Base-by-base conservation (phyloP, 2,329 filamentous ascomycete genomes). In the Calonectria honghensis region DNA sequence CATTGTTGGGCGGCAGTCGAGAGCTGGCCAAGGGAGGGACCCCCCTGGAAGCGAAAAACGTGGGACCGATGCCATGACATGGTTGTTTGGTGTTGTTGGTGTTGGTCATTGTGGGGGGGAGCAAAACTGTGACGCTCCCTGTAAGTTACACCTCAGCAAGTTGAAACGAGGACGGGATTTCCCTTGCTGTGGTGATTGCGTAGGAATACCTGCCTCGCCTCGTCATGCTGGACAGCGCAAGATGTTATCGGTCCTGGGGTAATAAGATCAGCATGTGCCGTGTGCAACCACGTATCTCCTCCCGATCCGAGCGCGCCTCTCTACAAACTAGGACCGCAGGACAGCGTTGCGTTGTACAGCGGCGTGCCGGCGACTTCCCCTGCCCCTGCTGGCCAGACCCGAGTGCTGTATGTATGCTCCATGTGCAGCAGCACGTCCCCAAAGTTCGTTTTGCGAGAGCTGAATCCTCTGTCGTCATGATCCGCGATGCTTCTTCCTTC, bases 31-130 rank as follows among this genome's bases (percentile, higher is more conserved):
- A 48, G 57, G 27, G 61, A 35, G 27, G 61, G 37, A 16, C 37
- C 61, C 51, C 31, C 39, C 39, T 50, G 27, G 61, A 65, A 63
- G 57, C 57, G 37, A 63, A 29, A 65, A 65, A 65, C 61, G 61
- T 65, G 61, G 61, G 61, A 65, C 31, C 41, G 61, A 32, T 48
- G 41, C 39, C 57, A 63, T 29, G 57, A 39, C 57, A 63, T 63
- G 37, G 32, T 27, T 63, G 57, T 16, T 29, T 65, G 61, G 61
- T 50, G 61, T 32, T 39, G 45, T 24, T 48, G n/a, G 45, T 24
- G 45, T 48, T 48, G 45, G 45, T 48, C 45, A 48, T n/a, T 48
- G 45, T 48, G 39, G 61, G 61, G 37, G 27, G 41, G 7, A 27
- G 20, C 35, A 48, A 65, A 32, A 41, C 41, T 65, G 61, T 63